A percentile compares a stretch with the other conserved stretches of the same genome.
Conservation (phyloP, 257 asterid genomes). For the Solanum acaule region DNA sequence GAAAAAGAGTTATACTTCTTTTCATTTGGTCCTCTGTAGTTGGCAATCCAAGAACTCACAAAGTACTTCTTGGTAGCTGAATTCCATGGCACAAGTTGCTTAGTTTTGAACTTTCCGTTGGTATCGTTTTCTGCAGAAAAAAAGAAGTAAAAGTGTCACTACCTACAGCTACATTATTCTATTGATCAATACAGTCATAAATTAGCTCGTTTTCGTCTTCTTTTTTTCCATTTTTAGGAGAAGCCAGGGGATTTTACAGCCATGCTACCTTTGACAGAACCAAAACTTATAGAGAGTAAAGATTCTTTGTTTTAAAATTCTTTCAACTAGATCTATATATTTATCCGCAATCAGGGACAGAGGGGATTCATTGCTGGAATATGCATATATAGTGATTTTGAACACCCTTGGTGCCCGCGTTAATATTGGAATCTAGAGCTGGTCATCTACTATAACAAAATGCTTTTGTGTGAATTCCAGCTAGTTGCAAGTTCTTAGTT, state of each 20-base stretch:
- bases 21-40: not conserved
- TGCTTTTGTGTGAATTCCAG: not conserved
- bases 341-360: not conserved
- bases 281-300: not conserved
- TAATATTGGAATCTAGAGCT: not conserved
- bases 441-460: not conserved
- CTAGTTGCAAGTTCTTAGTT: not conserved
- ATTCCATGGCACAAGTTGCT: not conserved
- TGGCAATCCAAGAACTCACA: not conserved
- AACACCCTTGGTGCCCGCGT: not conserved
- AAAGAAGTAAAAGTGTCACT: not conserved
- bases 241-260: not conserved
- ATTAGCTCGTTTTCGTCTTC: not conserved
- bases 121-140: not conserved
- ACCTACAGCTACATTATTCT: not conserved
- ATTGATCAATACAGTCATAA: not conserved
- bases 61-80: not conserved
- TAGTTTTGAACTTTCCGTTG: not conserved
- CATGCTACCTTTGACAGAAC: not conserved
- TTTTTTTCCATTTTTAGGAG: not conserved
- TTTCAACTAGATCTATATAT: not conserved
- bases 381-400: not conserved
- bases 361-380: not conserved
- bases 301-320: not conserved
- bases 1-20: not conserved